Evolutionary conservation across 2,329 filamentous ascomycete species (phyloP), one percentile per base, ranked within the genome.

Genomic region (Claviceps citrina): DNA sequence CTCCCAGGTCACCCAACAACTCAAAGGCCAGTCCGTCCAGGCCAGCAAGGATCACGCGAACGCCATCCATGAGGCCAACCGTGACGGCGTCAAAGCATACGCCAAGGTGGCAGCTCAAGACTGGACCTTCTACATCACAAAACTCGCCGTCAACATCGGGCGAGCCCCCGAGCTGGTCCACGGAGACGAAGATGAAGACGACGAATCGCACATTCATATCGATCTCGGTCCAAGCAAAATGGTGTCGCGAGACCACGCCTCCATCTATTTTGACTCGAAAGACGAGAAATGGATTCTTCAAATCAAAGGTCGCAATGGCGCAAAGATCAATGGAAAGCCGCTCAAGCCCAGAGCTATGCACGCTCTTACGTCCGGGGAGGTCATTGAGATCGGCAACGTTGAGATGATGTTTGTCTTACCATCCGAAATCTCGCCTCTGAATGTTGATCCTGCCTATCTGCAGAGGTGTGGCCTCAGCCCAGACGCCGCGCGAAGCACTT

Each of bases 361-460:
- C 26, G 64, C 74, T 24, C 70, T 98, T 20, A 75, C 76, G 31
- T 94, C 87, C 51, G 91, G 91, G 43, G 80, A 89, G 56, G 84
- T 96, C 32, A 79, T 98, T 43, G 86, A 94, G 54, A 84, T 96
- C 54, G 82, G 81, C 51, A 84, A 84, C 39, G 83, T 91, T 1
- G 89, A 98, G 64, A 98, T 98, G 91, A 89, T 96, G 69, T 98
- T 98, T 60, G 84, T 95, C 36, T 74, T 93, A n/a, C 89, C 91
- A 0, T 76, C 76, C 19, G 79, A 83, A 48, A 68, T 75, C 34
- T 67, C 66, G 41, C 73, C 75, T 19, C 68, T 86, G 20, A 68
- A 73, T 35, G 78, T 93, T 44, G 74, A 82, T 53, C 70, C 70
- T 18, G 73, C 64, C 51, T 86, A 81, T 54, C 70, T 83, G 13